These are phyloP conservation scores for Debaryomycetaceae sp. DNA, from an alignment of 1,139 yeast genomes.

Conservation along the genomic window DNA sequence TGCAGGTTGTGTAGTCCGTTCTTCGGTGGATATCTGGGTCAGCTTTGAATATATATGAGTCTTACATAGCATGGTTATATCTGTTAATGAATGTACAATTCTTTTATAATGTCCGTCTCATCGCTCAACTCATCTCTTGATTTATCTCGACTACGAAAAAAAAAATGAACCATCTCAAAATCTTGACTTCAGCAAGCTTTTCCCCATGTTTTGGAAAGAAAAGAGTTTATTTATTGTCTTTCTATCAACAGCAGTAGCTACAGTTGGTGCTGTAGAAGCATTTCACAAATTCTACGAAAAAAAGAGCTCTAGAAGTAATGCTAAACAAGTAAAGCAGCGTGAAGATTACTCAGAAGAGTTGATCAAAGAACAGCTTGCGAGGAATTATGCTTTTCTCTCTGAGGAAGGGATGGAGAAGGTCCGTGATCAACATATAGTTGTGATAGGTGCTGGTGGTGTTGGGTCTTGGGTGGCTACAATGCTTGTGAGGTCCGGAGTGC, in stretches of 20 bases:
- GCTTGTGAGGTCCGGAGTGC: conserved; percentile 88
- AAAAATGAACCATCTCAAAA: neutral
- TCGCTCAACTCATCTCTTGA: too few species aligned
- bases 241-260: conserved; percentile 38
- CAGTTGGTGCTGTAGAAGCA: conserved; percentile 38
- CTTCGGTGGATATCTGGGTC: too few species aligned
- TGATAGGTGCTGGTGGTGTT: conserved; percentile 98
- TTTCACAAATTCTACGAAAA: conserved; percentile 26
- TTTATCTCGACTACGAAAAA: too few species aligned
- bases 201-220: neutral
- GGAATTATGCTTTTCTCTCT: conserved; percentile 89
- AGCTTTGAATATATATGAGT: too few species aligned
- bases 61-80: too few species aligned
- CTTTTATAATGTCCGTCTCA: too few species aligned
- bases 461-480: conserved; percentile 96
- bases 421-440: conserved; percentile 70
- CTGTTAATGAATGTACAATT: too few species aligned
- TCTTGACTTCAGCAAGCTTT: neutral
- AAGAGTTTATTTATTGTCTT: conserved; percentile 29
- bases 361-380: conserved; percentile 84
- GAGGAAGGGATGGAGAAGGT: conserved; percentile 78
- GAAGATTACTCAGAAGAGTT: conserved; percentile 62
- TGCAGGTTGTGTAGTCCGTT: too few species aligned
- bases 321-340: conserved; percentile 6
- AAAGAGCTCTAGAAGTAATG: neutral